phyloP scores from a whole-genome alignment of 495 filamentous ascomycete species.

The Chlorociboria aeruginascens region DNA sequence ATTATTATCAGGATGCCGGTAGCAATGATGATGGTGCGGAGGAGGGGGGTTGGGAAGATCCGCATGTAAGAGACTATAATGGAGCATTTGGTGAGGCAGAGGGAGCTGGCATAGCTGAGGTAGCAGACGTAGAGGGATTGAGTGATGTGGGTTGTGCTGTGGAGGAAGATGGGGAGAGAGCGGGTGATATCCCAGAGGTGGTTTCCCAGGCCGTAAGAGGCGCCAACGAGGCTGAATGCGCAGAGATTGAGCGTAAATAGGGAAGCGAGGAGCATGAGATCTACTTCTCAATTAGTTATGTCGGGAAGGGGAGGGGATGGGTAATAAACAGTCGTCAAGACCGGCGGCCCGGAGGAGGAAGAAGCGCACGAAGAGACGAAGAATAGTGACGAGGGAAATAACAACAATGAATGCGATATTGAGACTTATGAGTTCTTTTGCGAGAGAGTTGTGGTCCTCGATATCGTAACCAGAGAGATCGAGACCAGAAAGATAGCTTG shows the following conservation, averaged over 20 bases:
- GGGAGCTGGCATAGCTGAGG: constrained; percentile 16
- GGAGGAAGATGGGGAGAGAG: constrained; percentile 3
- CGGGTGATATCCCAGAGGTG: constrained; percentile 19
- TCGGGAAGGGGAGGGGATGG: neutral
- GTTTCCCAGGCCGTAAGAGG: constrained; percentile 15
- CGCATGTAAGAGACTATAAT: constrained; percentile 21
- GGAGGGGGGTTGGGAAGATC: constrained; percentile 16
- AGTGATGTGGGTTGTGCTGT: neutral
- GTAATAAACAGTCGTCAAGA: neutral
- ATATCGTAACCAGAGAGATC: neutral
- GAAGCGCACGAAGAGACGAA: neutral
- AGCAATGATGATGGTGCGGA: constrained; percentile 10
- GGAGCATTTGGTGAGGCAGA: constrained; percentile 16
- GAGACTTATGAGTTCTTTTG: neutral
- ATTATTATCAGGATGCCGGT: constrained; percentile 18
- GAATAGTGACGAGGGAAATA: neutral
- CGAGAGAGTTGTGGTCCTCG: neutral
- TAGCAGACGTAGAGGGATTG: constrained; percentile 19
- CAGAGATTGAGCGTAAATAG: neutral
- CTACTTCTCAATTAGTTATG: neutral
- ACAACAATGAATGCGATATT: neutral
- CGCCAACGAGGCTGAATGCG: constrained; percentile 3
- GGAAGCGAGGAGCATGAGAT: neutral
- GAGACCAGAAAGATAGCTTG: neutral
- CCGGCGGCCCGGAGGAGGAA: neutral